phyloP scores from a whole-genome alignment of 192 early-diverging fungal genomes.

The Diversispora eburnea region DNA sequence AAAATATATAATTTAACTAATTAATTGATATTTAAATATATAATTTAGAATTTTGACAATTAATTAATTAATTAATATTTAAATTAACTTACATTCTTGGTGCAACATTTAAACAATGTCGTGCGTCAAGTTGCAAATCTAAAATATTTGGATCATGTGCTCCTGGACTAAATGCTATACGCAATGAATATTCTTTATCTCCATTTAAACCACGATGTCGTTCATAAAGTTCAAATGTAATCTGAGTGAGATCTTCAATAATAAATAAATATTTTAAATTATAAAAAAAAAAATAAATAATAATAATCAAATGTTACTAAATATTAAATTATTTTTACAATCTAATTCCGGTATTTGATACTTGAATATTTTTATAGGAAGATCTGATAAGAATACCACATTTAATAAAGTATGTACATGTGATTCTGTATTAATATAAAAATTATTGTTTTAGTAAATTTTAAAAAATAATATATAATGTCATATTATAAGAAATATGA shows the following conservation, averaged over 20 bases:
- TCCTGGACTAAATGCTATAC: conserved; percentile 87
- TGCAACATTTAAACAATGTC: conserved; percentile 79
- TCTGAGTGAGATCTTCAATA: conserved; percentile 83
- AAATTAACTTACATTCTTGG: conserved; percentile 59
- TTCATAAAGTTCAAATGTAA: conserved; percentile 96
- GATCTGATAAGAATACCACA: conserved; percentile 80
- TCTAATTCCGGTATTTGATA: conserved; percentile 82
- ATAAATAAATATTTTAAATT: neutral
- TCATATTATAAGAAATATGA: neutral
- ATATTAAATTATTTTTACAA: conserved; percentile 52
- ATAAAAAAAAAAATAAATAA: conserved; percentile 11
- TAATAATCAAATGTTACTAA: neutral
- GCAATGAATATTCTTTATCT: conserved; percentile 79
- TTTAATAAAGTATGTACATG: conserved; percentile 94
- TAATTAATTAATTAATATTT: neutral
- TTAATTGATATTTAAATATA: neutral
- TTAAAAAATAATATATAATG: neutral
- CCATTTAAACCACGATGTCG: conserved; percentile 39
- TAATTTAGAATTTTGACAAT: neutral
- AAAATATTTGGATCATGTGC: conserved; percentile 88
- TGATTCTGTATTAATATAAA: conserved; percentile 50
- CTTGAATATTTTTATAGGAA: conserved; percentile 66
- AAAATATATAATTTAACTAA: neutral
- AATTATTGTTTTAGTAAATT: neutral
- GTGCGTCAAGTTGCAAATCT: conserved; percentile 80